Conservation (phyloP, 1,284 basidiomycete species). For the Marasmius sp. region DNA sequence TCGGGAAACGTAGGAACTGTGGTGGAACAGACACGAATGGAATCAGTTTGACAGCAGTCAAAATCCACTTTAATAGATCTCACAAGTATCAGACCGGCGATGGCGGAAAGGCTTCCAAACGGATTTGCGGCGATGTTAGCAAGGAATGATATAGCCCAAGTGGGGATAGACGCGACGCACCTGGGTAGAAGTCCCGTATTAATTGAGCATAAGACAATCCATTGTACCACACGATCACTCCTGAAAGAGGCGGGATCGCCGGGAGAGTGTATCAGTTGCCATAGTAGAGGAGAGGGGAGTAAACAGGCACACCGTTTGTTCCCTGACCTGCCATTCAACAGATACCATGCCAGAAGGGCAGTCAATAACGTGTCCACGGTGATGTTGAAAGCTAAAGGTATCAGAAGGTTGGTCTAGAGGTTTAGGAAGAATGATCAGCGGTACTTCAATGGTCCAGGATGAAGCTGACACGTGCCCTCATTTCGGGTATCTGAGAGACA, state of each 20-base stretch:
- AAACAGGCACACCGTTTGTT: neutral
- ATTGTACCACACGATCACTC: neutral
- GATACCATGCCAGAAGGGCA: neutral
- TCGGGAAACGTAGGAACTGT: neutral
- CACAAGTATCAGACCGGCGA: neutral
- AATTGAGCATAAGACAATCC: neutral
- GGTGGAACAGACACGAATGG: neutral
- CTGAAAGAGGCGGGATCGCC: neutral
- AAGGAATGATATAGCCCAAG: neutral
- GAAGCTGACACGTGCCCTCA: neutral
- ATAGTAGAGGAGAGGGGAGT: neutral
- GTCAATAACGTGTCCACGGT: neutral
- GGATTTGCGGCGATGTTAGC: neutral
- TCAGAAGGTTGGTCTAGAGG: neutral
- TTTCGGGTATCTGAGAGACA: neutral
- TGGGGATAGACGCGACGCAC: neutral
- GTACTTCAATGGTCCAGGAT: neutral
- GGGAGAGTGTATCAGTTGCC: neutral
- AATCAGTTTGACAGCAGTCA: neutral
- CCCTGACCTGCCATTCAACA: neutral
- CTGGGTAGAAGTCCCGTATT: neutral
- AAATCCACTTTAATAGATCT: neutral
- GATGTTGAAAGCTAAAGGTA: neutral
- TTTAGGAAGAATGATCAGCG: neutral
- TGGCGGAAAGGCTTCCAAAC: neutral